These are phyloP conservation scores for Ceriops decandra DNA, from an alignment of 345 rosid genomes.

Conservation along the genomic window DNA sequence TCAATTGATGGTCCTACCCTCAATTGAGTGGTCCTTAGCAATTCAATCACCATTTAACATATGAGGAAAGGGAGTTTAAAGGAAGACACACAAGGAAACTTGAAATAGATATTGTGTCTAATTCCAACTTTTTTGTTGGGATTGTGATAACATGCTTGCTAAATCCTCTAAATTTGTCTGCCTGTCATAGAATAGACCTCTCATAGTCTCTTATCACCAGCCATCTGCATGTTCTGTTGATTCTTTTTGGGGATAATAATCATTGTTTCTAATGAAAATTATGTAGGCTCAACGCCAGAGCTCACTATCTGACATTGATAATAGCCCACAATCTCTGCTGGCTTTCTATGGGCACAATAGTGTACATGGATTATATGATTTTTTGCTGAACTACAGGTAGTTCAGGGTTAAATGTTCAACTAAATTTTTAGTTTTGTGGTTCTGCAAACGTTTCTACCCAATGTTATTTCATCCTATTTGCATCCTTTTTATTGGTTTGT, in stretches of 20 bases:
- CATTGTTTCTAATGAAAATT: slow-evolving; percentile 24
- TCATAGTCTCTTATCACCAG: not conserved
- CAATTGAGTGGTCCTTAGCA: too few species aligned
- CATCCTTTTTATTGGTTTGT: slow-evolving; percentile 18
- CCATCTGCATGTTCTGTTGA: not conserved
- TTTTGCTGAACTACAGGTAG: slow-evolving; percentile 87
- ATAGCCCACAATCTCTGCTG: slow-evolving; percentile 78
- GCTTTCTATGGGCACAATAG: slow-evolving; percentile 58
- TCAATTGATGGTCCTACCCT: too few species aligned
- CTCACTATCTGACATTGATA: slow-evolving; percentile 62
- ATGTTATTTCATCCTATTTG: slow-evolving; percentile 9
- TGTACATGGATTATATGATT: slow-evolving; percentile 76
- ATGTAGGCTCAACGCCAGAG: slow-evolving; percentile 62
- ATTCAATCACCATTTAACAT: too few species aligned
- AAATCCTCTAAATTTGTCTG: too few species aligned
- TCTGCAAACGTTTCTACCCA: not conserved
- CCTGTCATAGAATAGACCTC: not conserved
- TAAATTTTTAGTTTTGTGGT: slow-evolving; percentile 2
- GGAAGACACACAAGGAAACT: too few species aligned
- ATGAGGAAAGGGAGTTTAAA: too few species aligned
- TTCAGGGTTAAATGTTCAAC: not conserved
- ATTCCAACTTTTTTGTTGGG: too few species aligned
- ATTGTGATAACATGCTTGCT: too few species aligned
- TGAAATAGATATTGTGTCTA: too few species aligned
- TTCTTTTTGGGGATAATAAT: not conserved